Conservation (phyloP, 345 rosid genomes). For the Citropsis articulata region DNA sequence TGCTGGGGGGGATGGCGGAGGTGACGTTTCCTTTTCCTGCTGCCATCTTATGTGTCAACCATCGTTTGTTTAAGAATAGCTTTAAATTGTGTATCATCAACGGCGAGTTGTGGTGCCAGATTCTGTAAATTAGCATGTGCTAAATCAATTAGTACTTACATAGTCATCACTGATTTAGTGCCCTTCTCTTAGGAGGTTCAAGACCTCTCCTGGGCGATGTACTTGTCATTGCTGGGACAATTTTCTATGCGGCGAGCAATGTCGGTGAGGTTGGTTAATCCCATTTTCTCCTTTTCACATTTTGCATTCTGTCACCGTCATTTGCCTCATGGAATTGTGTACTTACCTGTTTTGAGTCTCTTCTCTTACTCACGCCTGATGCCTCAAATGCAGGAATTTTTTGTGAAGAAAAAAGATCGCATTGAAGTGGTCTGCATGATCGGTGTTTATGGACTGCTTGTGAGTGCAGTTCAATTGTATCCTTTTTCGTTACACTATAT, state of each 20-base stretch:
- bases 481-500: conserved; percentile 12
- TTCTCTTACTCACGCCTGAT: neutral
- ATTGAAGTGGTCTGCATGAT: conserved; percentile 55
- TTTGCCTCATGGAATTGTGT: neutral
- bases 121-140: neutral
- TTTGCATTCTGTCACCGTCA: neutral
- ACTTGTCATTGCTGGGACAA: conserved; percentile 13
- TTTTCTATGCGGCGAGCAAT: conserved; percentile 17
- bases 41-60: neutral
- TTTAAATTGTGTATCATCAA: neutral
- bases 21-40: conserved; percentile 21
- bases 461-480: conserved; percentile 49
- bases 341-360: neutral
- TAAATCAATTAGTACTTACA: neutral
- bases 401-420: conserved; percentile 49
- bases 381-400: conserved; percentile 45
- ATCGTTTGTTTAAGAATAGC: neutral
- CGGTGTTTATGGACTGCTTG: conserved; percentile 44
- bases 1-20: conserved; percentile 56
- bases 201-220: conserved; percentile 10
- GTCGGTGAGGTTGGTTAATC: conserved; percentile 30
- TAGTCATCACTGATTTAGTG: neutral
- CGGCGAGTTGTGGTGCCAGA: neutral
- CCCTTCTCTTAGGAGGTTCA: conserved; percentile 14
- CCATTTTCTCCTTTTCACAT: neutral